Evolutionary conservation across 495 filamentous ascomycete genomes (phyloP).

Genomic region (Lentithecium fluviatile): DNA sequence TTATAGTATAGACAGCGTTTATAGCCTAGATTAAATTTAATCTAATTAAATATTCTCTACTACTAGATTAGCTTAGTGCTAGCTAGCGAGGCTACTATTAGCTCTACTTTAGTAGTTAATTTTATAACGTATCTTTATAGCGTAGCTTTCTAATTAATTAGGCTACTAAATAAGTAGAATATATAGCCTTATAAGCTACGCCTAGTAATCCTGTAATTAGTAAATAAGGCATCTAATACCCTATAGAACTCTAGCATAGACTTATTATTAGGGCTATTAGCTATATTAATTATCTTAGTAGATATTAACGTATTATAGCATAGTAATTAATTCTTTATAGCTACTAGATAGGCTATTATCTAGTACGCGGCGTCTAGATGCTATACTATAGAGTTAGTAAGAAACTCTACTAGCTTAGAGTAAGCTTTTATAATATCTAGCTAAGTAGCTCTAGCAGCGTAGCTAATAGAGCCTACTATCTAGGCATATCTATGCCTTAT

Average conservation of each 20-base stretch:
- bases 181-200: not conserved
- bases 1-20: not conserved
- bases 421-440: not conserved
- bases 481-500: not conserved
- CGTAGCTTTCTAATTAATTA: not conserved
- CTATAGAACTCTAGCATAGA: not conserved
- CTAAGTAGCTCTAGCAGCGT: not conserved
- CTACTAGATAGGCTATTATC: not conserved
- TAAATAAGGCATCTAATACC: not conserved
- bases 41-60: not conserved
- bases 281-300: not conserved
- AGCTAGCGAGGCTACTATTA: not conserved
- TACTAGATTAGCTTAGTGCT: constrained; percentile 2
- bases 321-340: not conserved
- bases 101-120: constrained; percentile 3
- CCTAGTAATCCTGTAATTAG: not conserved
- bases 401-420: not conserved
- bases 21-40: constrained; percentile 1
- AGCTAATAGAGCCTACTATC: not conserved
- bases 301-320: not conserved
- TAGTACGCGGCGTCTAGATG: not conserved
- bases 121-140: not conserved
- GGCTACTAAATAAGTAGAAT: not conserved
- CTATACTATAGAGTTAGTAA: not conserved
- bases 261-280: not conserved